Base-by-base conservation (phyloP, 73 alveolate genomes). In the Paramecium tetraurelia region DNA sequence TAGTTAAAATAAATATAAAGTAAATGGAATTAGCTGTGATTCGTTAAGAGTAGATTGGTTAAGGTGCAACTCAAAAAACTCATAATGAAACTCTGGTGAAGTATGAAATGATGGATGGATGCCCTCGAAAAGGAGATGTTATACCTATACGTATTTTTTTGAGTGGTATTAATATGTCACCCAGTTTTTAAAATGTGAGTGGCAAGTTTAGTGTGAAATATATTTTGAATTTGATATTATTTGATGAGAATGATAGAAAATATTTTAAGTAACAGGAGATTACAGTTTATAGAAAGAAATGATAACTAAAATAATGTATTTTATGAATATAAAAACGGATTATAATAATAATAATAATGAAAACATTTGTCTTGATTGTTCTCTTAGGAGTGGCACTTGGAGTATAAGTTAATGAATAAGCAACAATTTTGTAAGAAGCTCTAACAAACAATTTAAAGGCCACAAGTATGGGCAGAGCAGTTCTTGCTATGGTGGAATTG, bases 91-190 rank as follows among this genome's bases (percentile, higher is more conserved):
- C 98, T 27, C 92, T 98, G 85, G 94, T 96, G 68, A 97, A 99
- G 94, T 99, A 95, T 93, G 99, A 99, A 87, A 96, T 98, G 85
- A 99, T 99, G 99, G 99, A 98, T 92, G 99, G 99, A 5, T 98
- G 98, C 24, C 99, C 99, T 6, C 96, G 93, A 59, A 98, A 94
- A 87, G 99, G 99, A 38, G 99, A 98, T 93, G 95, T 96, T 35
- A 97, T 99, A 53, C 99, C 99, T 3, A 96, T 97, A 22, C 95
- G 99, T 93, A 92, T 98, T 58, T 99, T 96, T 87, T 94, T 99
- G 86, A 95, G 98, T 59, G 99, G 99, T 84, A 96, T 97, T 86
- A 99, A 99, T 87, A 94, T 99, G 93, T 98, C 99, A 24, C 99
- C 99, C 41, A 98, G 99, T 58, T 98, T 97, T 96, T 96, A 93